phyloP scores from a whole-genome alignment of 352 stramenopile species.

The Globisporangium perplexum region DNA sequence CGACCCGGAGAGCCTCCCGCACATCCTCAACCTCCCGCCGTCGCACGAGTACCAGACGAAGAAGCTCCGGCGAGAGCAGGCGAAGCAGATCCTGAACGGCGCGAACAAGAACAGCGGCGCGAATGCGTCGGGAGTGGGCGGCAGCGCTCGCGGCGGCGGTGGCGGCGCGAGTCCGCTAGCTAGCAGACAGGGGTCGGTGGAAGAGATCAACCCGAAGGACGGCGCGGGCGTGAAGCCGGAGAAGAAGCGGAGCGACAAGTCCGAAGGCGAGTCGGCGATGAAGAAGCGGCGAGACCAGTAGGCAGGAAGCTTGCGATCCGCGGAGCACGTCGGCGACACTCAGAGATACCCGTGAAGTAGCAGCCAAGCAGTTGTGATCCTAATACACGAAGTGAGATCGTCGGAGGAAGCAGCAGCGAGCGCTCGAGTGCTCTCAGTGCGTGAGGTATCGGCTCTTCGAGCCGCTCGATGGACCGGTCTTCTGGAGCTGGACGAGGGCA shows the following conservation, averaged over 20 bases:
- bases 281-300: slow-evolving; percentile 63
- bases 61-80: slow-evolving; percentile 83
- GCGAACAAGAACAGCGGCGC: slow-evolving; percentile 23
- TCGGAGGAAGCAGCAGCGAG: neutral
- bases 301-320: neutral
- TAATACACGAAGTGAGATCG: neutral
- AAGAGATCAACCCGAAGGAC: slow-evolving; percentile 14
- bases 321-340: neutral
- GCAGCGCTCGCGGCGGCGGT: neutral
- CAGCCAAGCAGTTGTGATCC: neutral
- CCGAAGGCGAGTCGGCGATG: slow-evolving; percentile 21
- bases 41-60: slow-evolving; percentile 89
- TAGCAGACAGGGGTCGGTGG: slow-evolving; percentile 5
- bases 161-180: neutral
- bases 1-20: slow-evolving; percentile 56
- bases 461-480: slow-evolving; percentile 30
- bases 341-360: neutral
- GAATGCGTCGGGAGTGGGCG: slow-evolving; percentile 23
- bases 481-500: slow-evolving; percentile 41
- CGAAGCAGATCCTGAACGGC: slow-evolving; percentile 55
- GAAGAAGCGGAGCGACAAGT: slow-evolving; percentile 22
- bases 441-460: slow-evolving; percentile 61
- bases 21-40: slow-evolving; percentile 66
- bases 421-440: slow-evolving; percentile 26
- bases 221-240: slow-evolving; percentile 22